A percentile compares a stretch with the other conserved stretches of the same genome.
Evolutionary conservation across 1,284 basidiomycete genomes (phyloP).

Genomic region (Uromyces viciae-fabae): DNA sequence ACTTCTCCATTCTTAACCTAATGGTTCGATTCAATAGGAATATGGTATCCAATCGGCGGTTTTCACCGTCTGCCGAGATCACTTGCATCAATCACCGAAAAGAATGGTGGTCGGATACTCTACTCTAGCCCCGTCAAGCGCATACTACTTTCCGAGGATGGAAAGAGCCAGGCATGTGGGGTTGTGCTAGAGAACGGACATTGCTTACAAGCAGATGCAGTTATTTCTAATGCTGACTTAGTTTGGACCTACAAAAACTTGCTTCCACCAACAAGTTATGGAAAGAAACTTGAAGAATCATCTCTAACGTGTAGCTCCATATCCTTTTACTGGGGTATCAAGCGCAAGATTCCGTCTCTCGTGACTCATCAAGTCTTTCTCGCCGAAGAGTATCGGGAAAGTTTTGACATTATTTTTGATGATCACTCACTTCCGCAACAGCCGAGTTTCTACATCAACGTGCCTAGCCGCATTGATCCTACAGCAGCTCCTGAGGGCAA

Average conservation of each 20-base stretch:
- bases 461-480: conserved; percentile 57
- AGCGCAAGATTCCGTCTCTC: conserved; percentile 56
- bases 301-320: conserved; percentile 59
- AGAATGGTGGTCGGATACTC: conserved; percentile 57
- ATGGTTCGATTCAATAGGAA: conserved; percentile 53
- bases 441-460: conserved; percentile 61
- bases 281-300: conserved; percentile 50
- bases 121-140: conserved; percentile 56
- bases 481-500: conserved; percentile 55
- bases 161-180: conserved; percentile 54
- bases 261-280: conserved; percentile 55
- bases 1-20: neutral
- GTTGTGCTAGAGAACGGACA: conserved; percentile 58
- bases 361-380: conserved; percentile 60
- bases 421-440: conserved; percentile 59
- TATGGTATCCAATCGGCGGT: conserved; percentile 61
- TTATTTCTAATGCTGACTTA: conserved; percentile 61
- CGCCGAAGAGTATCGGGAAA: conserved; percentile 50
- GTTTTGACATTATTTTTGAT: conserved; percentile 61
- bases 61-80: conserved; percentile 55
- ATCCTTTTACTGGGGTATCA: conserved; percentile 61
- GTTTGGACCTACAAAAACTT: conserved; percentile 60
- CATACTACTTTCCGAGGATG: conserved; percentile 54
- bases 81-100: conserved; percentile 57
- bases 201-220: conserved; percentile 57